Evolutionary conservation across 805 yeast species (phyloP), one percentile per base, ranked within the genome.

Genomic region (Isabelozyma pseudorhagii): DNA sequence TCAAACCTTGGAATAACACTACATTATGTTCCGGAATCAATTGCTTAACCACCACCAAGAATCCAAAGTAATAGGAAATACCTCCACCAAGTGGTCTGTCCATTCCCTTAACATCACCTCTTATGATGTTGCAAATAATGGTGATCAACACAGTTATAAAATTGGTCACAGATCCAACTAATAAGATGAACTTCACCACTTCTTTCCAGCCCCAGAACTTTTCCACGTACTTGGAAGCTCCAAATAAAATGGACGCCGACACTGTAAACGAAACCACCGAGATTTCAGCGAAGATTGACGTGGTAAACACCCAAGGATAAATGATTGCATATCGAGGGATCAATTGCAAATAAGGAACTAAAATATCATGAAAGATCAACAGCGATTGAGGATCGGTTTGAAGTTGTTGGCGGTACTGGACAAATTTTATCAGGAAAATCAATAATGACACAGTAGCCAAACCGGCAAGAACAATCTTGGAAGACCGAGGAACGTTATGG

Each of bases 281-380:
- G 5, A 77, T 74, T 59, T 86, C 91, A 2, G 85, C 80, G 61
- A 85, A 83, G n/a, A 85, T 79, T 0, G 89, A 77, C 2, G 85
- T 75, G 28, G 80, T 61, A 2, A 85, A 56, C 0, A 86, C 86
- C 85, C 88, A 82, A 5, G 91, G 91, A 53, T 81, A 72, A 47
- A 67, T 70, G 3, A 84, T 56, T 0, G 83, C 73, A 46, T 75
- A 70, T 25, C 75, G 66, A 10, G 93, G 92, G 5, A 87, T 79
- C 64, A 87, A 70, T 65, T 87, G 90, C 40, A 87, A 57, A 38
- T 68, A 68, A 1, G 88, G 90, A 6, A 83, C 77, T 15, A 72
- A 62, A 31, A 84, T 69, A 29, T 72, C 71, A 42, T 69, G 70
- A 50, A 75, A 71, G 17, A 41, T 41, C 42, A 59, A 27, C 38